phyloP scores from a whole-genome alignment of 176 grass and related monocot species.

The Otatea glauca region DNA sequence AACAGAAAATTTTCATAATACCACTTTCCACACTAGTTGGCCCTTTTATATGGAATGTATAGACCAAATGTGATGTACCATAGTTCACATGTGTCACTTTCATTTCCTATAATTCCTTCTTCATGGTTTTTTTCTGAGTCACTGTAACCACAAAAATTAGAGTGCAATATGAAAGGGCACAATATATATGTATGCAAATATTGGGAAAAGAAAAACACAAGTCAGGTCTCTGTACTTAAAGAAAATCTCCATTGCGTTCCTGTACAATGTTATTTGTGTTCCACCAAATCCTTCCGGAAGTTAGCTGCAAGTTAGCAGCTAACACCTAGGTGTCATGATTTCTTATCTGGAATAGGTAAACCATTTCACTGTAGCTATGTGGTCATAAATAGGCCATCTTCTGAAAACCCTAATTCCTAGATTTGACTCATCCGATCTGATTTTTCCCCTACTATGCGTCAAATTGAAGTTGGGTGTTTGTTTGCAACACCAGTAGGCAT shows the following conservation, averaged over 20 bases:
- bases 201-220: slow-evolving; percentile 5
- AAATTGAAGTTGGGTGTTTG: no score
- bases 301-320: slow-evolving; percentile 26
- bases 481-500: not conserved
- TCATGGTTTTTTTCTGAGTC: not conserved
- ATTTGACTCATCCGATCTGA: not conserved
- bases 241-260: not conserved
- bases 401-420: slow-evolving; percentile 10
- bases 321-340: slow-evolving; percentile 4
- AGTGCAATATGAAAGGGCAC: not conserved
- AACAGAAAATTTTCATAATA: not conserved
- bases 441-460: not conserved
- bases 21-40: not conserved
- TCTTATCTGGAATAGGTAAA: not conserved
- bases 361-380: not conserved
- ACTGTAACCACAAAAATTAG: not conserved
- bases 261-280: slow-evolving; percentile 1
- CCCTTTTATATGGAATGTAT: not conserved
- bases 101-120: slow-evolving; percentile 1
- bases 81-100: not conserved
- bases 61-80: not conserved
- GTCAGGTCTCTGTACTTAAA: not conserved
- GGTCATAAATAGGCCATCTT: slow-evolving; percentile 21
- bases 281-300: slow-evolving; percentile 15
- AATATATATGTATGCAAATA: not conserved